Evolutionary conservation across 2,329 filamentous ascomycete genomes (phyloP).

Genomic region (Metarhizium sp.): DNA sequence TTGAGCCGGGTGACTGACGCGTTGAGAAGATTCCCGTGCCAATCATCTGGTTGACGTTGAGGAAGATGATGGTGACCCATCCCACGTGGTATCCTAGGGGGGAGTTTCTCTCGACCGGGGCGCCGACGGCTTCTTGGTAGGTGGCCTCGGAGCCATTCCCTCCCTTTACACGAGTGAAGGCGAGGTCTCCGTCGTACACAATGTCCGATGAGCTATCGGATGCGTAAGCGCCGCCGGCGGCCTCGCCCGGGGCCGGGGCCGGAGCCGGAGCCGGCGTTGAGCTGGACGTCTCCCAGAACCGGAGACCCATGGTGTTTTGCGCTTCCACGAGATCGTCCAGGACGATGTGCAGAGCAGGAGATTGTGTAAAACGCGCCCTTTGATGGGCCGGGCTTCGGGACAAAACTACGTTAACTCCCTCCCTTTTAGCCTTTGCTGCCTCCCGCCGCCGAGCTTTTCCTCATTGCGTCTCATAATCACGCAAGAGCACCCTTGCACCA

Average conservation of each 20-base stretch:
- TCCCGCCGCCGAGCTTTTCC: too few species aligned
- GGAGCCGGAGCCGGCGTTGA: background rate
- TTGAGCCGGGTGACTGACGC: conserved; percentile 31
- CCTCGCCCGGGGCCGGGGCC: background rate
- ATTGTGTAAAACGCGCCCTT: background rate
- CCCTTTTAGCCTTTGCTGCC: too few species aligned
- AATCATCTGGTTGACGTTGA: conserved; percentile 55
- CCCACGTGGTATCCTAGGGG: conserved; percentile 52
- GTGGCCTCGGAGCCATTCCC: conserved; percentile 40
- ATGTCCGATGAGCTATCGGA: conserved; percentile 5
- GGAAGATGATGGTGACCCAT: conserved; percentile 44
- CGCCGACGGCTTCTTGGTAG: conserved; percentile 53
- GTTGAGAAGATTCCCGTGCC: conserved; percentile 58
- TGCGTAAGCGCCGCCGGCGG: background rate
- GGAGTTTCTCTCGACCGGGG: conserved; percentile 48
- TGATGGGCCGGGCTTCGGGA: too few species aligned
- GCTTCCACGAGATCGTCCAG: background rate
- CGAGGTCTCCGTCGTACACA: conserved; percentile 26
- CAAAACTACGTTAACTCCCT: too few species aligned
- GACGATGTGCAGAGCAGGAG: background rate
- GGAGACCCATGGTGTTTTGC: background rate
- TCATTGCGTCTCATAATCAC: too few species aligned
- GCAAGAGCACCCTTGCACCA: too few species aligned
- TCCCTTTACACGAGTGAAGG: conserved; percentile 30
- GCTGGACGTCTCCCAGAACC: background rate